Evolutionary conservation across 495 filamentous ascomycete genomes (phyloP), one percentile per base, ranked within the genome.

Genomic region (Elasticomyces elasticus): DNA sequence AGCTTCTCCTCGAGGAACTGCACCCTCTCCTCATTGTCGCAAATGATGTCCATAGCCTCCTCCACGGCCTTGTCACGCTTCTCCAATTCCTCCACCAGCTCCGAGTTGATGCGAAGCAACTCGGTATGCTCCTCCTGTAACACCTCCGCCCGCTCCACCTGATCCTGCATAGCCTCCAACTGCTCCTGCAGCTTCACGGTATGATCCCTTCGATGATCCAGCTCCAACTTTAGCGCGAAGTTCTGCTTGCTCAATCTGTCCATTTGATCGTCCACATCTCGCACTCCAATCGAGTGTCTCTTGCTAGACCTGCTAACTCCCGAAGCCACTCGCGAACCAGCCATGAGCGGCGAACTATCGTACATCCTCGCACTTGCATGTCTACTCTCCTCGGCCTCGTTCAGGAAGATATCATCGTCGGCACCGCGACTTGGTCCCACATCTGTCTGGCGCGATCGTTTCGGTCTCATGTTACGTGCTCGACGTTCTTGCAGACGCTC

Each of bases 191-290:
- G 60, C 5, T 69, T 65, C n/a, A 59, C 50, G 15, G 64, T 64
- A 24, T 87, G 79, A 45, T 83, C 73, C 11, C 72, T 66, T 17
- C 83, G 76, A 58, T 95, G 85, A 61, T 79, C 86, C 1, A 95
- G 73, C 56, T 91, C 86, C 44, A 95, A 72, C 67, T 94, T 94
- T 52, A 96, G 73, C 63, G 90, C 86, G 63, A 94, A 96, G 61
- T 94, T 92, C 63, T 91, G 79, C 62, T 94, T 94, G 63, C 84
- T 82, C 42, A 94, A 70, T 44, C 79, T 86, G 1, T 72, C 67
- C 43, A 61, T 56, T 27, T 65, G 58, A 17, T 49, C 46, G 13
- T 70, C 63, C 37, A 61, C 38, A 26, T 69, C 68, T 35, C 47
- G 51, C 24, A 56, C 55, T n/a, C 62, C 53, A 41, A 59, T 17